phyloP scores from a whole-genome alignment of 345 rosid genomes.

The Hibiscus trionum region DNA sequence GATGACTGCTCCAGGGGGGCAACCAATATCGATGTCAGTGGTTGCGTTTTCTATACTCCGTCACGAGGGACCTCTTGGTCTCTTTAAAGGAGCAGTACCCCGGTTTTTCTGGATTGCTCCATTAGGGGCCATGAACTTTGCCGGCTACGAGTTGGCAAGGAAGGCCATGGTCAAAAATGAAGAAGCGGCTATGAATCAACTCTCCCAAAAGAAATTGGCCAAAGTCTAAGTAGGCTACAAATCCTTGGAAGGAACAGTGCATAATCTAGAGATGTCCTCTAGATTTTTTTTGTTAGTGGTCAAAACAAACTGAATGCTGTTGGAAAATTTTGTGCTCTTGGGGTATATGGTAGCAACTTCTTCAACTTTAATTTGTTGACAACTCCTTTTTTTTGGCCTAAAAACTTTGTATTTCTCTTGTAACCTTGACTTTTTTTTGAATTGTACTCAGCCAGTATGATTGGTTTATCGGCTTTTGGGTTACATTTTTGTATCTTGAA shows the following conservation, averaged over 20 bases:
- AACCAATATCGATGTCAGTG: slow-evolving; percentile 66
- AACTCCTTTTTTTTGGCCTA: neutral
- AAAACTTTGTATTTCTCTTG: neutral
- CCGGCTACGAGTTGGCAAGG: slow-evolving; percentile 88
- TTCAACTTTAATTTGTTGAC: slow-evolving; percentile 4
- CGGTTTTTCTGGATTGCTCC: slow-evolving; percentile 99
- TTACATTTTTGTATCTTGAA: neutral
- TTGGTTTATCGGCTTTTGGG: neutral
- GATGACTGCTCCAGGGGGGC: slow-evolving; percentile 94
- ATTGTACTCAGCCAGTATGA: neutral
- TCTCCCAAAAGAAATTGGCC: slow-evolving; percentile 31
- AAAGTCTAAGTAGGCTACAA: neutral
- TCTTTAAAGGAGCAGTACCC: slow-evolving; percentile 92
- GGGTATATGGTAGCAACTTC: neutral
- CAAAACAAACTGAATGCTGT: neutral
- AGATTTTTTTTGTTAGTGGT: neutral
- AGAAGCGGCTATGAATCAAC: slow-evolving; percentile 27
- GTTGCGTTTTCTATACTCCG: slow-evolving; percentile 66
- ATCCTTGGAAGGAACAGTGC: neutral
- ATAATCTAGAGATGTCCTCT: neutral
- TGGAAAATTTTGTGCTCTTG: slow-evolving; percentile 8
- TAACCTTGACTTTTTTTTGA: neutral
- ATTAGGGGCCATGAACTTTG: slow-evolving; percentile 99
- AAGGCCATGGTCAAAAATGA: slow-evolving; percentile 74
- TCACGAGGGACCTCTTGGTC: slow-evolving; percentile 88